A percentile compares a stretch with the other conserved stretches of the same genome.
Evolutionary conservation across 352 stramenopile species (phyloP).

Genomic region (Phytophthora meadii): DNA sequence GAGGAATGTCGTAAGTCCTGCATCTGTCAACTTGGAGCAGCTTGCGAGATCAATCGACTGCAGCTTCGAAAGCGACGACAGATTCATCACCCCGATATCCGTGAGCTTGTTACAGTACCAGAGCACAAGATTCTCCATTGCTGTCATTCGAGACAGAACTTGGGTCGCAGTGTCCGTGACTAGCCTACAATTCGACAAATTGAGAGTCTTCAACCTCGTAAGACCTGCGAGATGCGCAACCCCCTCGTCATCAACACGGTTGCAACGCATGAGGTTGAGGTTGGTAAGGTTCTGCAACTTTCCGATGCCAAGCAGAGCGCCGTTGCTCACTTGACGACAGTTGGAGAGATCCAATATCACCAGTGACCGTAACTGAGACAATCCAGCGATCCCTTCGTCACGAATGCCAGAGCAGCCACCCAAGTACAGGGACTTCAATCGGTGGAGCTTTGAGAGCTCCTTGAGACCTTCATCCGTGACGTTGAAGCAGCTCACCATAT

Average conservation of each 20-base stretch:
- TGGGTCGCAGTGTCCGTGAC: slow-evolving; percentile 61
- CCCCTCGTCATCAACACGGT: slow-evolving; percentile 67
- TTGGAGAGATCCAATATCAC: slow-evolving; percentile 78
- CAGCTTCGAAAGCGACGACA: slow-evolving; percentile 55
- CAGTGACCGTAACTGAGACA: slow-evolving; percentile 52
- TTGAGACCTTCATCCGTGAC: slow-evolving; percentile 63
- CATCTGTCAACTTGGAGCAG: slow-evolving; percentile 74
- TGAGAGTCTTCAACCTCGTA: slow-evolving; percentile 68
- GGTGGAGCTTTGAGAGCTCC: slow-evolving; percentile 42
- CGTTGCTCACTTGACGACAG: slow-evolving; percentile 76
- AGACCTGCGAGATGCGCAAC: slow-evolving; percentile 53
- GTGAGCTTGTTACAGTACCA: slow-evolving; percentile 90
- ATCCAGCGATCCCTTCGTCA: slow-evolving; percentile 61
- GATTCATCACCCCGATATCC: slow-evolving; percentile 53
- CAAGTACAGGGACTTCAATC: slow-evolving; percentile 71
- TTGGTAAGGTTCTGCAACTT: slow-evolving; percentile 66
- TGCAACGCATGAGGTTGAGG: slow-evolving; percentile 85
- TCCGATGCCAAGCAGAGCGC: slow-evolving; percentile 58
- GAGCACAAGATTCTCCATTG: slow-evolving; percentile 72
- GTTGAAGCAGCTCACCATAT: slow-evolving; percentile 82
- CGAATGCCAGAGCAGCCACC: slow-evolving; percentile 64
- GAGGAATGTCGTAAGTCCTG: slow-evolving; percentile 54
- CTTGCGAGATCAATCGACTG: slow-evolving; percentile 79
- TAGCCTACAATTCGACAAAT: slow-evolving; percentile 83
- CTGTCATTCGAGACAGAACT: slow-evolving; percentile 53